phyloP scores from a whole-genome alignment of 805 yeast genomes.

The Nakazawaea sp. region DNA sequence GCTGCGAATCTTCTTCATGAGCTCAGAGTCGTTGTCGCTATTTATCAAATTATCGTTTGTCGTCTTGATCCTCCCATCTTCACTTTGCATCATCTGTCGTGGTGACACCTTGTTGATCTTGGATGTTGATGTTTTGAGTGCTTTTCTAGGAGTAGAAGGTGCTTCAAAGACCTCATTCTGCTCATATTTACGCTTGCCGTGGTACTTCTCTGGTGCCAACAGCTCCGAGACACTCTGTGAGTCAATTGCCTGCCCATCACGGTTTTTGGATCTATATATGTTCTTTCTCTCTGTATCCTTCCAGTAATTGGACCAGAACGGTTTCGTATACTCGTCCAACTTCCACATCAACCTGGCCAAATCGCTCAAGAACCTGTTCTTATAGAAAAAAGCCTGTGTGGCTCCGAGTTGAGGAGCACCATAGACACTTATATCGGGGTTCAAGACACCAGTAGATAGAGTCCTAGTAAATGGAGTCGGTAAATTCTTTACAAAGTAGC shows the following conservation, averaged over 20 bases:
- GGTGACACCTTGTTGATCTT: conserved; percentile 6
- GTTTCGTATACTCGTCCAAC: conserved; percentile 26
- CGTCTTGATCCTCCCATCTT: conserved; percentile 17
- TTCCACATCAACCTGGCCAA: conserved; percentile 22
- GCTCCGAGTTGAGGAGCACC: conserved; percentile 55
- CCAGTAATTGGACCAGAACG: conserved; percentile 55
- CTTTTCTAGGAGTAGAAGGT: conserved; percentile 6
- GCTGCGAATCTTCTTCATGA: conserved; percentile 18
- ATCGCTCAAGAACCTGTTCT: conserved; percentile 37
- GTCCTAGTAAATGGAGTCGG: conserved; percentile 32
- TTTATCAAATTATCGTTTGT: conserved; percentile 9
- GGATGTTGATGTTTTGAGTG: conserved; percentile 3
- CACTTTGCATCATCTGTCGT: conserved; percentile 13
- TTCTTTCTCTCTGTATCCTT: conserved; percentile 29
- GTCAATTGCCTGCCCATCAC: conserved; percentile 27
- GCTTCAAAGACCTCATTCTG: conserved; percentile 1
- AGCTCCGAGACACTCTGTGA: conserved; percentile 20
- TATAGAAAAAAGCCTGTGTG: conserved; percentile 46
- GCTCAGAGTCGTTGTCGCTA: conserved; percentile 19
- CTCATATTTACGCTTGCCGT: conserved; percentile 13
- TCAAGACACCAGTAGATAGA: conserved; percentile 37
- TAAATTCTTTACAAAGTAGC: conserved; percentile 40
- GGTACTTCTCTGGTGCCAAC: conserved; percentile 12
- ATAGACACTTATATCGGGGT: conserved; percentile 32
- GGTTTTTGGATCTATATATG: conserved; percentile 28